phyloP scores from a whole-genome alignment of 1,284 basidiomycete species.

The Leccinum griseonigrum region DNA sequence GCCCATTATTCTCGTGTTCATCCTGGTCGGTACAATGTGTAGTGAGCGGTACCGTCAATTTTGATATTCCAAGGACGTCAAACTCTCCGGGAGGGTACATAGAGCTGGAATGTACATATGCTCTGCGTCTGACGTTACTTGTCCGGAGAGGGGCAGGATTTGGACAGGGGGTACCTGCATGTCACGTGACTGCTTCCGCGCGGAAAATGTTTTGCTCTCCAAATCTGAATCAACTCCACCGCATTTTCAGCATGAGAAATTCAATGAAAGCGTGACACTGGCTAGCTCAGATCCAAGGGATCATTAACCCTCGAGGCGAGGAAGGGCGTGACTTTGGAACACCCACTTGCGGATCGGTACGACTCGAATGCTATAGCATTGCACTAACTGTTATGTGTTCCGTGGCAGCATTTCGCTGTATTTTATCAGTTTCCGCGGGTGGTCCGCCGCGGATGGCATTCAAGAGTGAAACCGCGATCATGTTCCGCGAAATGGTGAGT shows the following conservation, averaged over 20 bases:
- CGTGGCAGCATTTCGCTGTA: not conserved
- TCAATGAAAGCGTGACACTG: not conserved
- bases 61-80: not conserved
- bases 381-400: not conserved
- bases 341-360: not conserved
- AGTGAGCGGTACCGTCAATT: not conserved
- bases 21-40: not conserved
- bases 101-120: not conserved
- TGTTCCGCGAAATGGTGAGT: conserved; percentile 2
- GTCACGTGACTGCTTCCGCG: not conserved
- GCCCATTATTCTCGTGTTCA: too few relatives aligned
- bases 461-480: conserved; percentile 1
- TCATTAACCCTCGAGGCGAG: not conserved
- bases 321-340: not conserved
- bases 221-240: not conserved
- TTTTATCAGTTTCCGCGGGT: not conserved
- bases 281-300: not conserved
- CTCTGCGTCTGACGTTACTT: too few relatives aligned
- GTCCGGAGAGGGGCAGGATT: too few relatives aligned
- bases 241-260: not conserved
- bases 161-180: too few relatives aligned
- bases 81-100: not conserved
- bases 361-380: too few relatives aligned
- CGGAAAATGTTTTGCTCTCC: not conserved
- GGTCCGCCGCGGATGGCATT: not conserved